phyloP scores from a whole-genome alignment of 306 rosid genomes.

The Rosa chinensis region DNA sequence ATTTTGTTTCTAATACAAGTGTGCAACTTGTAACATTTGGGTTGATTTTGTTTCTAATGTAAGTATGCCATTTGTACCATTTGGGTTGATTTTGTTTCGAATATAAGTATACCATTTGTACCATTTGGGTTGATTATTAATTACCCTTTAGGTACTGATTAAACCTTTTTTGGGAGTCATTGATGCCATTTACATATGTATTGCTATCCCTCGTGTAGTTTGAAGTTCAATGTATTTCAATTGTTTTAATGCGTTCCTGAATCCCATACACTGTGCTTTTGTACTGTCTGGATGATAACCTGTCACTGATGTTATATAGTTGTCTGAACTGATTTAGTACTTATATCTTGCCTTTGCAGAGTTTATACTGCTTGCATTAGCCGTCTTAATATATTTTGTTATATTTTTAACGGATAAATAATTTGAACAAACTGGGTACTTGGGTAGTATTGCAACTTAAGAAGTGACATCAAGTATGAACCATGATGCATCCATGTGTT shows the following conservation, averaged over 20 bases:
- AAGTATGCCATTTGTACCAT: too few relatives aligned
- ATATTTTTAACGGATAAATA: not conserved
- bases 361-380: conserved; percentile 44
- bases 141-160: too few relatives aligned
- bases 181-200: not conserved
- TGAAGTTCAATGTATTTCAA: not conserved
- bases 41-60: too few relatives aligned
- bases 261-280: not conserved
- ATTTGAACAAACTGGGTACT: not conserved
- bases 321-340: conserved; percentile 24
- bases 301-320: conserved; percentile 6
- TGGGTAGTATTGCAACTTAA: not conserved
- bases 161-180: not conserved
- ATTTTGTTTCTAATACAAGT: not conserved
- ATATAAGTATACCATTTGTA: too few relatives aligned
- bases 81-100: too few relatives aligned
- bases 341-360: conserved; percentile 53
- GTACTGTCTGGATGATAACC: not conserved
- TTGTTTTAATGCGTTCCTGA: not conserved
- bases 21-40: not conserved
- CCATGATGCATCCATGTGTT: not conserved
- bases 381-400: conserved; percentile 9
- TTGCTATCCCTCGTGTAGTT: not conserved
- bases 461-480: not conserved
- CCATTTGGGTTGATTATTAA: too few relatives aligned